phyloP scores from a whole-genome alignment of 2,329 filamentous ascomycete genomes.

The Parastagonospora nodorum region DNA sequence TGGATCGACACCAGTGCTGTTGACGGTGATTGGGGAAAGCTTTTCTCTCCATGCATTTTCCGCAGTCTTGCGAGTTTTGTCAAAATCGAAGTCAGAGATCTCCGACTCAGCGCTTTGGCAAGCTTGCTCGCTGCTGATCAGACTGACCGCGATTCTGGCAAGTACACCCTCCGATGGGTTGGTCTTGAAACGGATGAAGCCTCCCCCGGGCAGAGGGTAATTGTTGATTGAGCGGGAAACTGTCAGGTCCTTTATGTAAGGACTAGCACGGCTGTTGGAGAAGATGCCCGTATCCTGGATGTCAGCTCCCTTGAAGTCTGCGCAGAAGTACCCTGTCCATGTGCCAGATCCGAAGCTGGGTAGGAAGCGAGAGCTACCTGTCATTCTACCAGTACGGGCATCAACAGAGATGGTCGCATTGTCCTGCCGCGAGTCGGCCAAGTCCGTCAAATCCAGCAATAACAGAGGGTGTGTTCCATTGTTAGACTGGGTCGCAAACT shows the following conservation, averaged over 20 bases:
- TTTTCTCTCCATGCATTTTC: constrained; percentile 66
- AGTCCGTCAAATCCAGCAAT: constrained; percentile 68
- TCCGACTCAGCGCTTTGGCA: constrained; percentile 69
- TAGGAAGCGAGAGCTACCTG: constrained; percentile 64
- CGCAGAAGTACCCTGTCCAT: constrained; percentile 68
- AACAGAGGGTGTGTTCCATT: constrained; percentile 61
- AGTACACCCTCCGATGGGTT: constrained; percentile 56
- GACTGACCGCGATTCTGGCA: constrained; percentile 69
- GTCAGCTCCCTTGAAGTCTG: constrained; percentile 66
- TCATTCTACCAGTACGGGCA: constrained; percentile 62
- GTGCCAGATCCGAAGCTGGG: constrained; percentile 69
- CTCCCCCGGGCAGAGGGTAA: constrained; percentile 63
- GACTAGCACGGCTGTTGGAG: constrained; percentile 60
- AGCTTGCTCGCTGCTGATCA: constrained; percentile 66
- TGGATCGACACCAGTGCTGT: constrained; percentile 59
- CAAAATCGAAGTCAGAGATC: constrained; percentile 67
- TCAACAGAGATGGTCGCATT: constrained; percentile 64
- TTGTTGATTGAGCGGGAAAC: constrained; percentile 36
- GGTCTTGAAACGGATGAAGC: constrained; percentile 61
- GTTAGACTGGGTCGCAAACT: constrained; percentile 56
- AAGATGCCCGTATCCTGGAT: constrained; percentile 67
- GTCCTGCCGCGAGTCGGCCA: constrained; percentile 62
- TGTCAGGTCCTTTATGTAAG: constrained; percentile 27
- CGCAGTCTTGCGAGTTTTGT: constrained; percentile 56
- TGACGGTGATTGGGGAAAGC: constrained; percentile 62